phyloP scores from a whole-genome alignment of 495 filamentous ascomycete genomes.

The Xylaria curta region DNA sequence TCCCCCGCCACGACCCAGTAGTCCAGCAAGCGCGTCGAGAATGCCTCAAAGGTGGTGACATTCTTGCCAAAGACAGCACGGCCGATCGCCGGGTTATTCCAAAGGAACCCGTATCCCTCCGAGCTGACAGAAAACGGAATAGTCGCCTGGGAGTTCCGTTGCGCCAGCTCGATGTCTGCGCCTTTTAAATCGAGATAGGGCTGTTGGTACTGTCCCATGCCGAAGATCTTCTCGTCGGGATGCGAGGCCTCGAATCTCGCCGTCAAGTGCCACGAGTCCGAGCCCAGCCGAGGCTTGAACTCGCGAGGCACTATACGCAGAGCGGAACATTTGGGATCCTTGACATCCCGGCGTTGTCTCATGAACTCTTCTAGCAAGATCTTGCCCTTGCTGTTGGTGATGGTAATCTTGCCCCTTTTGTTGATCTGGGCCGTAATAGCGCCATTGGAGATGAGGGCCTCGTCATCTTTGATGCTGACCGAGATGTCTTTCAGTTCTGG shows the following conservation, averaged over 20 bases:
- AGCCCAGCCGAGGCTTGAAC: constrained; percentile 57
- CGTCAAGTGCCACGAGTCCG: constrained; percentile 57
- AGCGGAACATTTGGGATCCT: constrained; percentile 62
- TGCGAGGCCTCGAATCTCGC: constrained; percentile 59
- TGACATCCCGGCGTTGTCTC: constrained; percentile 56
- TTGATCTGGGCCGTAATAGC: constrained; percentile 58
- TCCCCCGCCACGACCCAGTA: constrained; percentile 66
- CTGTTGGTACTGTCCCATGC: constrained; percentile 70
- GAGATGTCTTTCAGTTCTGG: constrained; percentile 3
- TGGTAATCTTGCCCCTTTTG: constrained; percentile 55
- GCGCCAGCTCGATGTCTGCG: constrained; percentile 61
- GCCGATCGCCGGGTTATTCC: constrained; percentile 65
- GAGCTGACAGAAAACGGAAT: constrained; percentile 63
- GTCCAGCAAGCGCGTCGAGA: constrained; percentile 58
- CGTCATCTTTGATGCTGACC: constrained; percentile 15
- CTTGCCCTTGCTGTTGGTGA: constrained; percentile 46
- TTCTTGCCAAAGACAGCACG: constrained; percentile 63
- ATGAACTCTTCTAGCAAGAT: constrained; percentile 63
- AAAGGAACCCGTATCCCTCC: constrained; percentile 63
- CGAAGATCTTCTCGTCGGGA: constrained; percentile 61
- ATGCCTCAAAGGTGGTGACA: constrained; percentile 64
- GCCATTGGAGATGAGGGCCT: constrained; percentile 56
- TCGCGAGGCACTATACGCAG: constrained; percentile 60
- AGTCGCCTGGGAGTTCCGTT: constrained; percentile 66
- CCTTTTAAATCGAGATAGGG: constrained; percentile 63